These are phyloP conservation scores for Apiospora marii DNA, from an alignment of 2,329 filamentous ascomycete species.

Conservation along the genomic window DNA sequence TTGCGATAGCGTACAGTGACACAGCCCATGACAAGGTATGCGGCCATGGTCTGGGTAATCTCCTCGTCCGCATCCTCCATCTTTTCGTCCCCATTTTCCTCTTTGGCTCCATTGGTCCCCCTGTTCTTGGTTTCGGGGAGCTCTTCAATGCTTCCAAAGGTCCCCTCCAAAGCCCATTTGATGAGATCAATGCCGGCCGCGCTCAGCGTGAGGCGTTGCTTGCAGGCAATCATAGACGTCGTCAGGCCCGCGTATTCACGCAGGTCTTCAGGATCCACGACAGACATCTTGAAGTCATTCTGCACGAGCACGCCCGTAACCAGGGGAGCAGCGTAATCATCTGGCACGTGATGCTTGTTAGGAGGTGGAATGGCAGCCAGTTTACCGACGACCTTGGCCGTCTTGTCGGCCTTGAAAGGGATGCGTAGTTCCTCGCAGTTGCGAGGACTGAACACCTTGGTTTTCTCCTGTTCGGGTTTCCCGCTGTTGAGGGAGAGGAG, in stretches of 20 bases:
- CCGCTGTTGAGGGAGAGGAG: slow-evolving; percentile 89
- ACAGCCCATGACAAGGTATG: slow-evolving; percentile 86
- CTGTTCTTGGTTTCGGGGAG: slow-evolving; percentile 61
- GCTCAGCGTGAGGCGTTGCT: slow-evolving; percentile 86
- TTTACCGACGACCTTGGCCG: slow-evolving; percentile 94
- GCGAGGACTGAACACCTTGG: slow-evolving; percentile 91
- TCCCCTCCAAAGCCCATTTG: slow-evolving; percentile 91
- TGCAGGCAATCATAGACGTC: slow-evolving; percentile 92
- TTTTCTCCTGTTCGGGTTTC: slow-evolving; percentile 78
- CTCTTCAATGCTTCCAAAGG: slow-evolving; percentile 86
- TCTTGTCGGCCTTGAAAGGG: slow-evolving; percentile 93
- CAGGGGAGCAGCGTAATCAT: slow-evolving; percentile 55
- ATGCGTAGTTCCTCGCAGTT: slow-evolving; percentile 97
- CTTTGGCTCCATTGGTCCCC: slow-evolving; percentile 49
- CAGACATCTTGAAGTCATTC: slow-evolving; percentile 95
- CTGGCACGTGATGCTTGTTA: slow-evolving; percentile 42
- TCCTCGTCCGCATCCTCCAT: slow-evolving; percentile 72
- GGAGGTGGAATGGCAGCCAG: slow-evolving; percentile 83
- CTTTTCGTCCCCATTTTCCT: slow-evolving; percentile 44
- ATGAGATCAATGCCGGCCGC: slow-evolving; percentile 92
- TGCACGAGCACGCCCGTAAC: slow-evolving; percentile 93
- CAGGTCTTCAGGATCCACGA: slow-evolving; percentile 96
- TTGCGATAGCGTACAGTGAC: slow-evolving; percentile 80
- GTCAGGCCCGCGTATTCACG: slow-evolving; percentile 97
- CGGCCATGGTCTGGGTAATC: slow-evolving; percentile 59